phyloP scores from a whole-genome alignment of 1,139 yeast species.

The Martiniozyma asiatica region DNA sequence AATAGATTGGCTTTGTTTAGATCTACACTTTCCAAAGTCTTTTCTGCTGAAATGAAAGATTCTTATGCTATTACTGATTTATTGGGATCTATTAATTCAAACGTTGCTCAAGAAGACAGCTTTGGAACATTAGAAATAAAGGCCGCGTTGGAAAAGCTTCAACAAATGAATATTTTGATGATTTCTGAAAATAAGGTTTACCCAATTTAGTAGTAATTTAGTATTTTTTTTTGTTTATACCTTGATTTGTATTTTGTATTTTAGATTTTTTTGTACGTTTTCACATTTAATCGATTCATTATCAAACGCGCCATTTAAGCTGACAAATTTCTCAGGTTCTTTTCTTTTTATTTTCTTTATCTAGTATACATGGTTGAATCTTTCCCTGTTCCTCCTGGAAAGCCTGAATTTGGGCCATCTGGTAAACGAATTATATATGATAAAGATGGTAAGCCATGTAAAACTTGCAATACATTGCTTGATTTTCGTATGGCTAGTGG shows the following conservation, averaged over 20 bases:
- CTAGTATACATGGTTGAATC: too few relatives aligned
- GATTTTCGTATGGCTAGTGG: slow-evolving; percentile 60
- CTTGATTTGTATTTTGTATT: too few relatives aligned
- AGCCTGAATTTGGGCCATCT: slow-evolving; percentile 38
- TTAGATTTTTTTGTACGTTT: too few relatives aligned
- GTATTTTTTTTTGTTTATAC: neutral
- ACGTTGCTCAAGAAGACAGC: slow-evolving; percentile 48
- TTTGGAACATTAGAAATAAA: slow-evolving; percentile 40
- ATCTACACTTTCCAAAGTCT: slow-evolving; percentile 16
- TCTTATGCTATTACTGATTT: slow-evolving; percentile 15
- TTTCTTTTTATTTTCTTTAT: too few relatives aligned
- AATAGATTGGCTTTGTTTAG: slow-evolving; percentile 21
- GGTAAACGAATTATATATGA: slow-evolving; percentile 72
- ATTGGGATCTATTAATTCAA: slow-evolving; percentile 19
- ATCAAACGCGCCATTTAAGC: too few relatives aligned
- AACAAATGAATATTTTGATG: slow-evolving; percentile 46
- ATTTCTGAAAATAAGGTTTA: slow-evolving; percentile 51
- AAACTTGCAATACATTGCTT: slow-evolving; percentile 65
- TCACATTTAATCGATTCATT: too few relatives aligned
- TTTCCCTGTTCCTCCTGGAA: slow-evolving; percentile 12
- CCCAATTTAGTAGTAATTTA: slow-evolving; percentile 30
- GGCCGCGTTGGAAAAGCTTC: slow-evolving; percentile 42
- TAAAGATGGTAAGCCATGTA: slow-evolving; percentile 90
- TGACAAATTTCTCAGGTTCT: too few relatives aligned
- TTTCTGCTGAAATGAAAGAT: slow-evolving; percentile 17